Conservation (phyloP, 768 basidiomycete genomes). For the Candolleomyces aberdarensis region DNA sequence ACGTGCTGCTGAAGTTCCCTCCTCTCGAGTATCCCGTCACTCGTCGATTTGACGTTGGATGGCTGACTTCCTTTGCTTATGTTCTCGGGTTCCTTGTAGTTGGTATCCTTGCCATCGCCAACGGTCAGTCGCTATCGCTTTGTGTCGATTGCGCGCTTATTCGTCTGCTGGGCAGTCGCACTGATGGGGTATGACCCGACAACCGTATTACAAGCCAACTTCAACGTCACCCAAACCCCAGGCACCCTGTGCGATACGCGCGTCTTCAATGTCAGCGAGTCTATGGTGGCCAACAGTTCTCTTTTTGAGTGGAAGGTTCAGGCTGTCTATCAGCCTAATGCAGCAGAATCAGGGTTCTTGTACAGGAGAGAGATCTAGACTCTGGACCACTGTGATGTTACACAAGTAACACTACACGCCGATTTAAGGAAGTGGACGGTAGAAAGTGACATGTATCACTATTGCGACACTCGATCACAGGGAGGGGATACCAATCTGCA, state of each 20-base stretch:
- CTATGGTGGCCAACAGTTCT: slow-evolving; percentile 22
- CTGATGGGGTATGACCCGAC: slow-evolving; percentile 25
- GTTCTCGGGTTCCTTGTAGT: not conserved
- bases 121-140: not conserved
- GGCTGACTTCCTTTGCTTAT: too few species aligned
- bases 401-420: slow-evolving; percentile 18
- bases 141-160: not conserved
- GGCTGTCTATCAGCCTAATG: slow-evolving; percentile 17
- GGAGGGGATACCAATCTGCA: not conserved
- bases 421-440: slow-evolving; percentile 15
- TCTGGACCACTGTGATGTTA: slow-evolving; percentile 24
- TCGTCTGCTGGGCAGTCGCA: slow-evolving; percentile 12
- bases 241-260: slow-evolving; percentile 24
- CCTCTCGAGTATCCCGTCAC: too few species aligned
- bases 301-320: slow-evolving; percentile 23
- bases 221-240: slow-evolving; percentile 21
- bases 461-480: not conserved
- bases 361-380: slow-evolving; percentile 20
- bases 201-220: slow-evolving; percentile 19
- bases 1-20: too few species aligned
- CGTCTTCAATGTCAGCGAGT: slow-evolving; percentile 22
- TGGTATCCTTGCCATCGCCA: not conserved
- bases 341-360: slow-evolving; percentile 18
- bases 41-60: too few species aligned
- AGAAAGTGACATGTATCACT: slow-evolving; percentile 13